Percentiles rank a stretch among this genome's conserved stretches.
Conservation (phyloP, 1,139 yeast species). For the Hemisphaericaspora subhashii region DNA sequence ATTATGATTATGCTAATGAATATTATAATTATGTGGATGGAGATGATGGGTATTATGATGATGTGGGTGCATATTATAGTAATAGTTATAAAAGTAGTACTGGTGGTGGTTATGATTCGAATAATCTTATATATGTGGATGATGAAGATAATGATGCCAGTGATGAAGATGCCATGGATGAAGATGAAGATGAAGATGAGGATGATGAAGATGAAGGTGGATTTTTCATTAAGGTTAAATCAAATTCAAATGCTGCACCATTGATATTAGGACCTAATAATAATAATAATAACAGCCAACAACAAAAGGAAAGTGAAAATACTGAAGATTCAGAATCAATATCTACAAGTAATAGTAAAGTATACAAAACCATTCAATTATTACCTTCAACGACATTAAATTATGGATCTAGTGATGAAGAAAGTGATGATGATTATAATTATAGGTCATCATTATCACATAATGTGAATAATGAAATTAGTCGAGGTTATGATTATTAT, state of each 20-base stretch:
- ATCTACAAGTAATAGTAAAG: conserved; percentile 26
- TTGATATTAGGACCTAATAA: conserved; percentile 11
- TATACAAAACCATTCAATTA: conserved; percentile 61
- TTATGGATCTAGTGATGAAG: conserved; percentile 73
- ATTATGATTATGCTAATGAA: conserved; percentile 18
- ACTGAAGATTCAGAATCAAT: conserved; percentile 31
- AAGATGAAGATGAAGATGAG: conserved; percentile 41
- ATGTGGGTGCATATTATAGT: conserved; percentile 32
- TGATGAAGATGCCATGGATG: conserved; percentile 21
- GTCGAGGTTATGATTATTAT: conserved; percentile 77
- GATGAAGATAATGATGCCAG: conserved; percentile 15
- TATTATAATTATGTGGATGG: conserved; percentile 13
- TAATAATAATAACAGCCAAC: conserved; percentile 9
- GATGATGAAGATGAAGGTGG: conserved; percentile 70
- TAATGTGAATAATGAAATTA: conserved; percentile 62
- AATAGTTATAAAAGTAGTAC: conserved; percentile 76
- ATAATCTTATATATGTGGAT: conserved; percentile 13
- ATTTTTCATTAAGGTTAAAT: conserved; percentile 57
- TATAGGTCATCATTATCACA: conserved; percentile 68
- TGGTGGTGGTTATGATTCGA: conserved; percentile 29
- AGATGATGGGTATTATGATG: conserved; percentile 20
- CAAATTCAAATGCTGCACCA: conserved; percentile 37
- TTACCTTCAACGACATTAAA: conserved; percentile 83
- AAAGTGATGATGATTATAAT: conserved; percentile 56
- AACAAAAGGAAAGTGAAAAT: conserved; percentile 16